Evolutionary conservation across 2,329 filamentous ascomycete genomes (phyloP), one percentile per base, ranked within the genome.

Genomic region (Aotearoamyces nothofagi): DNA sequence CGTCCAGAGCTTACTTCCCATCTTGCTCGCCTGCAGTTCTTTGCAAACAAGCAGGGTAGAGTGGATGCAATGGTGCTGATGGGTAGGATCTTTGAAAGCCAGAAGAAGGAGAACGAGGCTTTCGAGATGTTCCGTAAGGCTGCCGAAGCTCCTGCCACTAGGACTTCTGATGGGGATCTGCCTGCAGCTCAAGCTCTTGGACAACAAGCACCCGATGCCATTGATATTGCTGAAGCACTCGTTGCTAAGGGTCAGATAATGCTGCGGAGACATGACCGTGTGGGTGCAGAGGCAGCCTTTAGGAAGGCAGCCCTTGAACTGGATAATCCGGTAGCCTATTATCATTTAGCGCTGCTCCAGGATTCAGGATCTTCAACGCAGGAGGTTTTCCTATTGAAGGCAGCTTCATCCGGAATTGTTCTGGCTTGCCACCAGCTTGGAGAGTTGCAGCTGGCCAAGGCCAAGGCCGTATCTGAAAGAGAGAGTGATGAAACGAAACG

Each of bases 391-490:
- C 17, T 49, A 7, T 25, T 44, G 3, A 47, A 49, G 34, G 47
- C 48, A 12, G 46, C 48, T 7, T 34, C 35, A 2, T 40, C 43
- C 1, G 46, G 48, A 2, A 35, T 50, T 12, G 8, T 31, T 2
- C 45, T 46, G 19, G 48, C 48, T n/a, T 40, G 29, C n/a, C 39
- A 45, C 11, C 41, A 44, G 27, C 37, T 50, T 11, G 46, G 45
- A n/a, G 33, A 27, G 8, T 17, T 46, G 4, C 41, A 47, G 24
- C 23, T 47, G 7, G 22, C 31, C 4, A 40, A 41, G 15, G 27
- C 40, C 5, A 22, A 29, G 7, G 25, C n/a, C n/a, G n/a, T n/a
- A n/a, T n/a, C n/a, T n/a, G n/a, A n/a, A n/a, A n/a, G n/a, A n/a
- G n/a, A n/a, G n/a, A n/a, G n/a, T n/a, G n/a, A n/a, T n/a, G n/a